A percentile compares a stretch with the other conserved stretches of the same genome.
Evolutionary conservation across 192 early-diverging fungal species (phyloP).

Genomic region (Powellomyces hirtus): DNA sequence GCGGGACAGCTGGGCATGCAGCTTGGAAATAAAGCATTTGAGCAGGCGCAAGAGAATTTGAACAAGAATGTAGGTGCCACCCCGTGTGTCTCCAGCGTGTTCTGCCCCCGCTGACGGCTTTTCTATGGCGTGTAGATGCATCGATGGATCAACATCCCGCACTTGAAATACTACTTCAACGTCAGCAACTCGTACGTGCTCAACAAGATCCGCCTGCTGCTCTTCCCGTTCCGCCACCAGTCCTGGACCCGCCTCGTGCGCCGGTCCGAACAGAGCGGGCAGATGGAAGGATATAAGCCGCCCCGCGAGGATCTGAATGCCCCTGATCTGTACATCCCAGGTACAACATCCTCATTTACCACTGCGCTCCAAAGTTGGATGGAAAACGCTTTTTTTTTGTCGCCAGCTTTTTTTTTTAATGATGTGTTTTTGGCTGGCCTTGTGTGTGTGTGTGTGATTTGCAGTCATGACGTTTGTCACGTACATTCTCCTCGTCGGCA

Average conservation of each 20-base stretch:
- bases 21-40: slow-evolving; percentile 80
- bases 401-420: neutral
- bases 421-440: too few species aligned
- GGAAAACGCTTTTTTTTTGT: too few species aligned
- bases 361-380: too few species aligned
- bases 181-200: slow-evolving; percentile 94
- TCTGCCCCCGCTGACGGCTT: neutral
- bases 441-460: too few species aligned
- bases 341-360: slow-evolving; percentile 39
- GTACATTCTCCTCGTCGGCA: slow-evolving; percentile 79
- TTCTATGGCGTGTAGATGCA: slow-evolving; percentile 60
- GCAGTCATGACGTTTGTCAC: slow-evolving; percentile 86
- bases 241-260: slow-evolving; percentile 75
- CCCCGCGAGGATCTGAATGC: slow-evolving; percentile 93
- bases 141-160: slow-evolving; percentile 80
- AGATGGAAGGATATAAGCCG: slow-evolving; percentile 69
- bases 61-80: slow-evolving; percentile 77
- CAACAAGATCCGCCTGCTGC: slow-evolving; percentile 75
- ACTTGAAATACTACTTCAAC: slow-evolving; percentile 90
- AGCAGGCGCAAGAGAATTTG: slow-evolving; percentile 79
- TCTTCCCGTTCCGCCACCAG: slow-evolving; percentile 90
- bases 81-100: neutral
- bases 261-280: slow-evolving; percentile 62
- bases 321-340: slow-evolving; percentile 95
- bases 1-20: slow-evolving; percentile 89